A percentile compares a stretch with the other conserved stretches of the same genome.
phyloP scores from a whole-genome alignment of 306 rosid genomes.

The Castanea crenata region DNA sequence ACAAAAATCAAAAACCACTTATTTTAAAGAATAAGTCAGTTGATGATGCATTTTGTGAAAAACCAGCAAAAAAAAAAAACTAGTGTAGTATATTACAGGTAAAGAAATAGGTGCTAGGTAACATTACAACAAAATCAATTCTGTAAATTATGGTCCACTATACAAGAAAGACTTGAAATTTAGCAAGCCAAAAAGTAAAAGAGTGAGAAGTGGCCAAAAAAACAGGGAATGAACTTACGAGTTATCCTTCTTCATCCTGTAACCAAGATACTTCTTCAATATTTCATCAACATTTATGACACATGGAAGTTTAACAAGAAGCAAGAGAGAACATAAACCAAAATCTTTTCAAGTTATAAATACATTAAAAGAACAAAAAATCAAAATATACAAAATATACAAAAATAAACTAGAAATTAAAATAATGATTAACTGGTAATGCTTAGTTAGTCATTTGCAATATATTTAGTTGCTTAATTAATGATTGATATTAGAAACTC shows the following conservation, averaged over 20 bases:
- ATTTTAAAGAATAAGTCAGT: neutral
- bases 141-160: neutral
- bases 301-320: conserved; percentile 93
- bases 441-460: too few relatives aligned
- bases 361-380: neutral
- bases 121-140: neutral
- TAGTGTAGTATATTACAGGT: neutral
- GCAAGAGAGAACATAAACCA: conserved; percentile 33
- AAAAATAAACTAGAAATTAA: too few relatives aligned
- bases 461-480: too few relatives aligned
- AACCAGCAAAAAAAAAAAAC: neutral
- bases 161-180: conserved; percentile 1
- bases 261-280: conserved; percentile 61
- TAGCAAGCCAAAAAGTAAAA: conserved; percentile 12
- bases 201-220: neutral
- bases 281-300: conserved; percentile 72
- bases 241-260: conserved; percentile 64
- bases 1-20: too few relatives aligned
- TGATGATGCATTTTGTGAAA: neutral
- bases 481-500: too few relatives aligned
- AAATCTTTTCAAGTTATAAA: conserved; percentile 4
- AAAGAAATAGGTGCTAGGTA: neutral
- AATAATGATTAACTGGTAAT: too few relatives aligned
- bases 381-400: neutral
- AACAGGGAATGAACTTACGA: conserved; percentile 50